Evolutionary conservation across 2,329 filamentous ascomycete species (phyloP), one percentile per base, ranked within the genome.

Genomic region (Epichloe sp.): DNA sequence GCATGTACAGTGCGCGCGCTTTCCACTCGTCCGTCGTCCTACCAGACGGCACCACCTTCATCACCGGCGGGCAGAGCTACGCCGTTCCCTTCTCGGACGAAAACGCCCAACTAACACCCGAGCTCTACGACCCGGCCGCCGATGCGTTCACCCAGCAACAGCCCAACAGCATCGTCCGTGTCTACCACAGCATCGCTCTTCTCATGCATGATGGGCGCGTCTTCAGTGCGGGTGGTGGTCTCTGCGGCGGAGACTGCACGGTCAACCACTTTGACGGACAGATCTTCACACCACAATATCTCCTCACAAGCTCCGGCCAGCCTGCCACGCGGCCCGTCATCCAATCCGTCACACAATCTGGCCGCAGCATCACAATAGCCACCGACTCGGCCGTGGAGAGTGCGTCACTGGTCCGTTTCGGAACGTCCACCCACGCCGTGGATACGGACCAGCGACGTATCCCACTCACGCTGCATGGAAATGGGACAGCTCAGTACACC

Each of bases 371-470:
- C 12, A 50, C 51, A 12, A 55, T 58, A 50, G 41, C 35, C 44
- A 48, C 55, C 3, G 57, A 59, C 45, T 54, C 56, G 1, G 14
- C 64, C 36, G 60, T 59, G 2, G 70, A 71, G 40, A 66, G 70
- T 0, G 51, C 49, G 21, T 44, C 53, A 8, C 59, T 80, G 14
- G 60, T 82, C 31, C 67, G 78, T 5, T 68, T 71, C 44, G 71
- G 75, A 1, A 70, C 67, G 3, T 65, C 66, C 4, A 81, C 78
- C 0, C 77, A 80, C 59, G 71, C 75, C 1, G 69, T 80, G 46
- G 77, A 82, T 56, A 80, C 72, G 0, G 78, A 82, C 59, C 77
- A 80, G 64, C 63, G 78, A 21, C 70, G 77, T 8, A 66, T 81
- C 46, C 65, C 72, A 14, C 60, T 78, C 21, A 64, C 59, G 3